Evolutionary conservation across 1,284 basidiomycete genomes (phyloP).

Genomic region (Cryptococcus maquisensis): DNA sequence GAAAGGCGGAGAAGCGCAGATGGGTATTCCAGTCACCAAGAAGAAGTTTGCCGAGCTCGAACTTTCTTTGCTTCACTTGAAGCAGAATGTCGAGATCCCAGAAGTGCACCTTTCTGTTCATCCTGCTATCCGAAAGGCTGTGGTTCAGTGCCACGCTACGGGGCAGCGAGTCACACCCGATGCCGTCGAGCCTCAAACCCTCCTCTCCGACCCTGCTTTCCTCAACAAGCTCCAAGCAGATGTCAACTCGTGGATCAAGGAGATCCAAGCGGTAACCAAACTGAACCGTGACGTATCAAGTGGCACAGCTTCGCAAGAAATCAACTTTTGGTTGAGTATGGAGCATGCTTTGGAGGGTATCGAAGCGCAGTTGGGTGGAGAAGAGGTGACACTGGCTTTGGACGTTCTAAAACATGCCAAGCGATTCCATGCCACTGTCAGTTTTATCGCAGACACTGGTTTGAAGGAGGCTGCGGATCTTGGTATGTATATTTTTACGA

Average conservation of each 20-base stretch:
- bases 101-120: slow-evolving; percentile 92
- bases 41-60: slow-evolving; percentile 99
- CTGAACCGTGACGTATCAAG: slow-evolving; percentile 87
- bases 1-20: slow-evolving; percentile 54
- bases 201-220: slow-evolving; percentile 80
- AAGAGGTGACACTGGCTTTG: slow-evolving; percentile 91
- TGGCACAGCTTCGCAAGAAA: slow-evolving; percentile 95
- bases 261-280: slow-evolving; percentile 94
- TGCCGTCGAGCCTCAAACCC: slow-evolving; percentile 41
- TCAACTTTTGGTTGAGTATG: slow-evolving; percentile 97
- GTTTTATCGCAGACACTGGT: slow-evolving; percentile 96
- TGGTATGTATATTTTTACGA: slow-evolving; percentile 53
- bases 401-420: slow-evolving; percentile 94
- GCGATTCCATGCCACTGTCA: slow-evolving; percentile 94
- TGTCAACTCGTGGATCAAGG: slow-evolving; percentile 97
- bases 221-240: slow-evolving; percentile 90
- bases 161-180: slow-evolving; percentile 44
- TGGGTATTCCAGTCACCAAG: slow-evolving; percentile 95
- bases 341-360: slow-evolving; percentile 91
- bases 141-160: slow-evolving; percentile 57
- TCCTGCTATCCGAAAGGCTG: slow-evolving; percentile 79
- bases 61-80: slow-evolving; percentile 88
- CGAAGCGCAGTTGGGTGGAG: slow-evolving; percentile 83
- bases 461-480: slow-evolving; percentile 86
- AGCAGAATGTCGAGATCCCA: slow-evolving; percentile 98